Conservation (phyloP, 805 yeast genomes). For the Saturnispora galanensis region DNA sequence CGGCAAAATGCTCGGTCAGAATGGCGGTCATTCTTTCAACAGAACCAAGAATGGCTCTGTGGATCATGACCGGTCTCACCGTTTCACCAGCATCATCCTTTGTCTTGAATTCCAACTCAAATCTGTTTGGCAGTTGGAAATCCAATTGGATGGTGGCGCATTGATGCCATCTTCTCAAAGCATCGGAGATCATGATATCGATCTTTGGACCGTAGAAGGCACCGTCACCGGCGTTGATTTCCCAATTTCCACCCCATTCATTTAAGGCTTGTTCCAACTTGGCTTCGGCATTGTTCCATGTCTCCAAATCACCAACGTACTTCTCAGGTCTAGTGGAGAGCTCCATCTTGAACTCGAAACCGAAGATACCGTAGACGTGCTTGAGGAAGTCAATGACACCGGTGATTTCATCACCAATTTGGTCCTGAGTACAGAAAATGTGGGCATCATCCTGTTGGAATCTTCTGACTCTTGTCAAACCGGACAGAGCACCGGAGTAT, state of each 20-base stretch:
- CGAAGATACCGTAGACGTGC: constrained; percentile 81
- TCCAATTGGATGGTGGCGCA: constrained; percentile 98
- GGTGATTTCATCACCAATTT: constrained; percentile 77
- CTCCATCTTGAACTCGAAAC: constrained; percentile 94
- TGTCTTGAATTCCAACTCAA: constrained; percentile 79
- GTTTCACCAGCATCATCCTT: constrained; percentile 49
- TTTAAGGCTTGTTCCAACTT: constrained; percentile 77
- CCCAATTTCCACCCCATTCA: constrained; percentile 86
- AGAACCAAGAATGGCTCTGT: constrained; percentile 96
- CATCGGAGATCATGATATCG: constrained; percentile 92
- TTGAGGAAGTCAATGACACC: constrained; percentile 80
- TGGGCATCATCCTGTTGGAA: constrained; percentile 99
- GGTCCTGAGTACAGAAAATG: constrained; percentile 89
- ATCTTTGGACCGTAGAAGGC: constrained; percentile 95
- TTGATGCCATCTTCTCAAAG: constrained; percentile 94
- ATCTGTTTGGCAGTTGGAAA: constrained; percentile 94
- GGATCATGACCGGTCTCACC: constrained; percentile 96
- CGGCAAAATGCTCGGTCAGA: constrained; percentile 94
- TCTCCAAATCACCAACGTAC: constrained; percentile 85
- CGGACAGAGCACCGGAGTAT: constrained; percentile 88
- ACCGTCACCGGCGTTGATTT: constrained; percentile 94
- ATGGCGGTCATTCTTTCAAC: constrained; percentile 99
- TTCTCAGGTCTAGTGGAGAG: constrained; percentile 96
- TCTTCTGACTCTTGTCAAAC: constrained; percentile 94
- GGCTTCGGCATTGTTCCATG: constrained; percentile 88